Evolutionary conservation across 2,329 filamentous ascomycete species (phyloP).

Genomic region (Phialophora tarda): DNA sequence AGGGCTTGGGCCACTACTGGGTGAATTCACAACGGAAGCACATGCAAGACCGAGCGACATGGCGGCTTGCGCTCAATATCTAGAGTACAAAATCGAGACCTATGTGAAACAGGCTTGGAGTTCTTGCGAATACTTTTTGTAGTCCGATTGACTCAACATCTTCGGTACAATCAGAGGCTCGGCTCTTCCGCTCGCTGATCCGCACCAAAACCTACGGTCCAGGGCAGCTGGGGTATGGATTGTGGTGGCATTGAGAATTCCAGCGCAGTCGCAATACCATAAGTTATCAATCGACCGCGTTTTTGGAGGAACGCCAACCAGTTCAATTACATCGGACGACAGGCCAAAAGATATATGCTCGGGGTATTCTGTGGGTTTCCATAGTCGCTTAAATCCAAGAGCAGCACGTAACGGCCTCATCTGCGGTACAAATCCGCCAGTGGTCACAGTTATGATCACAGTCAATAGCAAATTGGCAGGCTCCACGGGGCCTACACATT

Average conservation of each 20-base stretch:
- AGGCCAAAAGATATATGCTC: neutral
- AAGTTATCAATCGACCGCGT: neutral
- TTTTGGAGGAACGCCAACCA: neutral
- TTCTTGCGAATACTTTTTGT: no score
- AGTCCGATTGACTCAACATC: no score
- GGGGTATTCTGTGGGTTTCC: neutral
- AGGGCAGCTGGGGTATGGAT: no score
- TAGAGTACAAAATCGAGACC: neutral
- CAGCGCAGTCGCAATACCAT: no score
- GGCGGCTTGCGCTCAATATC: neutral
- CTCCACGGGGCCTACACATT: neutral
- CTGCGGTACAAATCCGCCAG: neutral
- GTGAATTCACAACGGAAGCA: neutral
- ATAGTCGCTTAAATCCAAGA: neutral
- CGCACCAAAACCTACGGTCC: no score
- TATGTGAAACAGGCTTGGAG: neutral
- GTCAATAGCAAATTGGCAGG: neutral
- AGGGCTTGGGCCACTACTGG: no score
- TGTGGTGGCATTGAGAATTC: no score
- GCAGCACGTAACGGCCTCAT: neutral
- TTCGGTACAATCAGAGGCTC: no score
- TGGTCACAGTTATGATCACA: neutral
- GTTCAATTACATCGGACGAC: neutral
- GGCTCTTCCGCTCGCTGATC: no score
- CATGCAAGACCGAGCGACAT: neutral